Evolutionary conservation across 2,329 filamentous ascomycete species (phyloP).

Genomic region (Catunica adiposa): DNA sequence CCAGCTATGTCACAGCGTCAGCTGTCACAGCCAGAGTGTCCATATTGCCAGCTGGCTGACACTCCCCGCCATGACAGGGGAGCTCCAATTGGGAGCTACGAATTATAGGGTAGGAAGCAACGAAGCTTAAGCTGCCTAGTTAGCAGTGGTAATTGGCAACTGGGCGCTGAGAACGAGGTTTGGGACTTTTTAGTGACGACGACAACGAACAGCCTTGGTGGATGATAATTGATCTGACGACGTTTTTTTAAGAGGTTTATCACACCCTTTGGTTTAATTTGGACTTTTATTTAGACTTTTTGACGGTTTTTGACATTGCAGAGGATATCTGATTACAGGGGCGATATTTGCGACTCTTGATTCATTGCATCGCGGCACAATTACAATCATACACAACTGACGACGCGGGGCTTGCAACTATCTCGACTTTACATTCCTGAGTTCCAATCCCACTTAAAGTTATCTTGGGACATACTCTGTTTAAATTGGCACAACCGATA

Average conservation of each 20-base stretch:
- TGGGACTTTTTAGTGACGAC: slow-evolving; percentile 1
- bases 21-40: not conserved
- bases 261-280: too few species aligned
- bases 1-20: too few species aligned
- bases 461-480: not conserved
- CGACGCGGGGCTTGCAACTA: not conserved
- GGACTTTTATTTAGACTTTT: too few species aligned
- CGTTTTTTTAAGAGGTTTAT: too few species aligned
- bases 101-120: not conserved
- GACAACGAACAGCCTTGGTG: slow-evolving; percentile 6
- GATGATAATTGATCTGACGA: too few species aligned
- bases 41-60: not conserved
- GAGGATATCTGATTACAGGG: too few species aligned
- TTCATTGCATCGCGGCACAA: too few species aligned
- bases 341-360: too few species aligned
- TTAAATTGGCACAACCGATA: not conserved
- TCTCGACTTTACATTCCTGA: not conserved
- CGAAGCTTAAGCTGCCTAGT: slow-evolving; percentile 14
- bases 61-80: not conserved
- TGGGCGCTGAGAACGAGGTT: not conserved
- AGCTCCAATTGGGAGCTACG: not conserved
- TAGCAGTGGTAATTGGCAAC: not conserved
- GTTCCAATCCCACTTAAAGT: not conserved
- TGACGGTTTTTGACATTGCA: too few species aligned
- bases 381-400: not conserved